Conservation (phyloP, 169 alveolate species). For the Plasmodium berghei region DNA sequence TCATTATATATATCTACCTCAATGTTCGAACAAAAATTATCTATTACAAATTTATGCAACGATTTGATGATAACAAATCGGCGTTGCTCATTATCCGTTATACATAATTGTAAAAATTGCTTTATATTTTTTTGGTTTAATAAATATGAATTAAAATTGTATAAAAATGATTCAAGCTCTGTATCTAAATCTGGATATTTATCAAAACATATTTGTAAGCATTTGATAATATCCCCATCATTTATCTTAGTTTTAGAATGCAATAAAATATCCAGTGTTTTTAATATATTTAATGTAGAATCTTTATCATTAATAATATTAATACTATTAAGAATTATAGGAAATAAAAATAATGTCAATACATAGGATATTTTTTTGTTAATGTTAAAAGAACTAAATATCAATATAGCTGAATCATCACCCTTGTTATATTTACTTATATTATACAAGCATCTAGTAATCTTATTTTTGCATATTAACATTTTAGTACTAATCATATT, state of each 20-base stretch:
- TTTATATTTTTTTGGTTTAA: constrained; percentile 50
- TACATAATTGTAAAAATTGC: constrained; percentile 42
- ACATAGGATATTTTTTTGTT: constrained; percentile 60
- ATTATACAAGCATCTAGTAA: constrained; percentile 62
- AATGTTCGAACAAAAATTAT: neutral
- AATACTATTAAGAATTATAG: constrained; percentile 64
- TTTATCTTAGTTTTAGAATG: constrained; percentile 42
- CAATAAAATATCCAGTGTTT: constrained; percentile 63
- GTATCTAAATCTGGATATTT: constrained; percentile 56
- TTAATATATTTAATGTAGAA: constrained; percentile 37
- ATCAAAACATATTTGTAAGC: constrained; percentile 59
- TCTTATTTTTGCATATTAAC: constrained; percentile 44
- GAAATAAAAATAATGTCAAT: constrained; percentile 63
- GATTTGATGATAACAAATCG: constrained; percentile 46
- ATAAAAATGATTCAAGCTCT: constrained; percentile 66
- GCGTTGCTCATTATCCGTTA: constrained; percentile 46
- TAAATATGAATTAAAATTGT: constrained; percentile 64
- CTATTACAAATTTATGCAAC: constrained; percentile 31
- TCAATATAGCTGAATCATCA: constrained; percentile 57
- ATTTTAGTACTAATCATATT: constrained; percentile 51
- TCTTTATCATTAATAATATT: constrained; percentile 70
- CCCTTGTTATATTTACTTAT: constrained; percentile 74
- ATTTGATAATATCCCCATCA: constrained; percentile 67
- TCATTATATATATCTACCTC: neutral
- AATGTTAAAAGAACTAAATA: constrained; percentile 69